Base-by-base conservation (phyloP, 2,329 filamentous ascomycete species). In the Aureobasidium sp. region DNA sequence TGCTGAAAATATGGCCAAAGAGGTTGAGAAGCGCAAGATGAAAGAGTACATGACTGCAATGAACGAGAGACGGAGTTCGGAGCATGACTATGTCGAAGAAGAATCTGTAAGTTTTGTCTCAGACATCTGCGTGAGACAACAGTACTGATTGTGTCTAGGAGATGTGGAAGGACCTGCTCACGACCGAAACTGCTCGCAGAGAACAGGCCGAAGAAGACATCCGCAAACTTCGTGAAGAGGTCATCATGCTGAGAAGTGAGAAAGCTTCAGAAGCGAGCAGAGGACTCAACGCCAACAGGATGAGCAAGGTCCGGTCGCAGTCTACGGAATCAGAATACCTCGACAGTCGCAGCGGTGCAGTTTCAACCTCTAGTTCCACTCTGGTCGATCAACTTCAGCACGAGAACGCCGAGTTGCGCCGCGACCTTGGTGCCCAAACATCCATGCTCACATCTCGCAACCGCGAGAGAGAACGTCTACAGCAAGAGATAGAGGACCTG, bases 361-460 rank as follows among this genome's bases (percentile, higher is more conserved):
- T 83, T 48, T 86, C 82, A 67, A 79, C 81, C 11, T 79, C 85
- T 1, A 86, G 81, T 65, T 89, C 84, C 9, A 83, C 91, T 1
- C 82, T 90, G 10, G 89, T 94, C n/a, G 91, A 96, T 65, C 88
- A 95, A 67, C 78, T 97, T 30, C 87, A 90, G 57, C 91, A 93
- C 70, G 93, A 97, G 70, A 97, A 97, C 69, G 90, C 91, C 3
- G 93, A 97, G 72, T 76, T 99, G 36, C 86, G 93, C 59, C 88
- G 92, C 59, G 92, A 97, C 73, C 89, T 97, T 34, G 91, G 92
- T 64, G 94, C 94, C 2, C 94, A 99, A 73, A 96, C 92, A 0
- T 97, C 92, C 0, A 97, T 99, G 91, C 82, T 99, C 37, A 97
- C 93, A 1, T 97, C 94, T 39, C 84, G 94, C 29, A 97, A 97